Conservation (phyloP, 495 filamentous ascomycete species). For the Neurospora africana region DNA sequence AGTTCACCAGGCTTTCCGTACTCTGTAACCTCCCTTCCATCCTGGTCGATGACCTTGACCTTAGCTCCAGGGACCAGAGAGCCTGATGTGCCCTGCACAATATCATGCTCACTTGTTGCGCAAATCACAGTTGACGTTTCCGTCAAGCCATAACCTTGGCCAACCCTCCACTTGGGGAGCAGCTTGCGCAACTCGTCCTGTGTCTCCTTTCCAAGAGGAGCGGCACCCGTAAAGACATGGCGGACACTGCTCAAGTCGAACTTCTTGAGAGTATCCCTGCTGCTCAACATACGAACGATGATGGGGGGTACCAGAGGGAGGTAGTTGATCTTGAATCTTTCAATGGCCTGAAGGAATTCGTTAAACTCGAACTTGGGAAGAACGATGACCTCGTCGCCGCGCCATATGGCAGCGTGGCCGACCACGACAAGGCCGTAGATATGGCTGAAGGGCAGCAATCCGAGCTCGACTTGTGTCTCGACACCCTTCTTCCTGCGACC, state of each 20-base stretch:
- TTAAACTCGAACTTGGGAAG: constrained; percentile 76
- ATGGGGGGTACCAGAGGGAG: constrained; percentile 77
- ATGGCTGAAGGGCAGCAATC: constrained; percentile 73
- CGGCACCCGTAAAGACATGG: constrained; percentile 68
- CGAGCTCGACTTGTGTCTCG: constrained; percentile 53
- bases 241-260: constrained; percentile 65
- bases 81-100: constrained; percentile 64
- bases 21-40: constrained; percentile 63
- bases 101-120: constrained; percentile 53
- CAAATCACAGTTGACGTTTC: constrained; percentile 70
- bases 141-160: constrained; percentile 82
- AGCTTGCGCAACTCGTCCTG: constrained; percentile 52
- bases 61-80: constrained; percentile 56
- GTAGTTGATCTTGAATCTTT: constrained; percentile 59
- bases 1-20: constrained; percentile 77
- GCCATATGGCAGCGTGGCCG: constrained; percentile 55
- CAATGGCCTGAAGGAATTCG: constrained; percentile 53
- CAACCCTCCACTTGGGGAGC: constrained; percentile 56
- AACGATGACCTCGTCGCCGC: constrained; percentile 70
- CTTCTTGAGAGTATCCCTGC: constrained; percentile 47
- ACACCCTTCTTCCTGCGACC: constrained; percentile 25
- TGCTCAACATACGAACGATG: constrained; percentile 69
- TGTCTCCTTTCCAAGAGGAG: constrained; percentile 72
- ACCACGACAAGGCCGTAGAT: constrained; percentile 80
- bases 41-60: constrained; percentile 59